phyloP scores from a whole-genome alignment of 768 basidiomycete species.

The Suillus subaureus region DNA sequence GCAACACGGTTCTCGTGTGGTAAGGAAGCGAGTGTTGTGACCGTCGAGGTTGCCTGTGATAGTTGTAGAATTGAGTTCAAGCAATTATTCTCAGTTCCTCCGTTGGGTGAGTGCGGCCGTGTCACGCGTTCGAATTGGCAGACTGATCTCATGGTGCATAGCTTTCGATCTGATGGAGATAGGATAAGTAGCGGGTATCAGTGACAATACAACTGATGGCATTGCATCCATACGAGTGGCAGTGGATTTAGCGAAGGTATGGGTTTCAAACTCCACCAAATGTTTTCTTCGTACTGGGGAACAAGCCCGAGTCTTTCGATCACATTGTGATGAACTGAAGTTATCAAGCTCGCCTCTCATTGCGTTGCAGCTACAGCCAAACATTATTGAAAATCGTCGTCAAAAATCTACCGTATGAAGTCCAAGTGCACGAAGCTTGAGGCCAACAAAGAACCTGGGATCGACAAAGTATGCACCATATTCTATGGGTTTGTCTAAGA shows the following conservation, averaged over 20 bases:
- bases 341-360: too few species aligned
- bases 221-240: not conserved
- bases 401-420: too few species aligned
- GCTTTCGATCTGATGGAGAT: constrained; percentile 6
- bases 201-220: not conserved
- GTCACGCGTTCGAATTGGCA: not conserved
- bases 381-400: too few species aligned
- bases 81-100: constrained; percentile 21
- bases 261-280: too few species aligned
- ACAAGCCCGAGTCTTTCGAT: too few species aligned
- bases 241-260: not conserved
- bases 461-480: too few species aligned
- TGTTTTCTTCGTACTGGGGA: too few species aligned
- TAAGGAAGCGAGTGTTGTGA: constrained; percentile 10
- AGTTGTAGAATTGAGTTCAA: constrained; percentile 20
- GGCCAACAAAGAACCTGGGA: too few species aligned
- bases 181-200: not conserved
- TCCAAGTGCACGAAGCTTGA: too few species aligned
- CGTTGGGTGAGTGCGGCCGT: constrained; percentile 17
- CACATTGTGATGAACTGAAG: too few species aligned
- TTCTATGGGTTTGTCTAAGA: too few species aligned
- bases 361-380: too few species aligned
- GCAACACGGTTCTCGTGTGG: constrained; percentile 16
- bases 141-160: not conserved
- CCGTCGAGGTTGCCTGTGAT: constrained; percentile 19